Base-by-base conservation (phyloP, 176 grass and related monocot species). In the Coix lacrymajobi region DNA sequence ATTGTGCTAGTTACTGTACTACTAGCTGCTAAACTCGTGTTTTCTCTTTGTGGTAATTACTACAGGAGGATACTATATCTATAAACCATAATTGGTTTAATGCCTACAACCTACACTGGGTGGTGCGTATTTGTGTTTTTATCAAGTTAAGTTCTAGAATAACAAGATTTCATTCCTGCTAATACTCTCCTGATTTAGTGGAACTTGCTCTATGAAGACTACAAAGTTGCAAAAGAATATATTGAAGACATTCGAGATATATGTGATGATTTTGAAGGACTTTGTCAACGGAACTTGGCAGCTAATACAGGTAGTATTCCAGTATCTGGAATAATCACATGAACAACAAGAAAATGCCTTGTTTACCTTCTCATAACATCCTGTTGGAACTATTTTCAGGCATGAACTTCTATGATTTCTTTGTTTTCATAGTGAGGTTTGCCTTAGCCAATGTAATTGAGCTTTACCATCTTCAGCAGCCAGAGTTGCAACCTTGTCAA, bases 11-110 rank as follows among this genome's bases (percentile, higher is more conserved):
- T 32, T 74, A 44, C 30, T 52, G 25, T 46, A 48, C 13, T 3
- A 66, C 11, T 17, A 24, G 24, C 10, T 40, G 9, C 32, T 54
- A 58, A 33, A n/a, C 57, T 51, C 34, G 16, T 62, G 26, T 62
- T 70, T 38, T 6, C 8, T 57, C 32, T 48, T 73, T 72, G 54
- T 79, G 45, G 31, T n/a, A 62, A 74, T 83, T 87, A 25, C 62
- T 49, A 32, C 77, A 98, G 96, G 96, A 95, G 73, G 96, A 98
- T 75, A 90, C 96, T 48, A 88, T 95, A 88, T 98, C 96, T 71
- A 98, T 98, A 90, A 98, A 98, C 75, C 96, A 95, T 71, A 98
- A 98, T 76, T 98, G 92, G 96, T 98, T 93, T 75, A 98, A 98
- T 87, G 87, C 82, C 34, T 91, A 93, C 83, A 98, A 95, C 77